Evolutionary conservation across 495 filamentous ascomycete genomes (phyloP).

Genomic region (Cercophora newfieldiana): DNA sequence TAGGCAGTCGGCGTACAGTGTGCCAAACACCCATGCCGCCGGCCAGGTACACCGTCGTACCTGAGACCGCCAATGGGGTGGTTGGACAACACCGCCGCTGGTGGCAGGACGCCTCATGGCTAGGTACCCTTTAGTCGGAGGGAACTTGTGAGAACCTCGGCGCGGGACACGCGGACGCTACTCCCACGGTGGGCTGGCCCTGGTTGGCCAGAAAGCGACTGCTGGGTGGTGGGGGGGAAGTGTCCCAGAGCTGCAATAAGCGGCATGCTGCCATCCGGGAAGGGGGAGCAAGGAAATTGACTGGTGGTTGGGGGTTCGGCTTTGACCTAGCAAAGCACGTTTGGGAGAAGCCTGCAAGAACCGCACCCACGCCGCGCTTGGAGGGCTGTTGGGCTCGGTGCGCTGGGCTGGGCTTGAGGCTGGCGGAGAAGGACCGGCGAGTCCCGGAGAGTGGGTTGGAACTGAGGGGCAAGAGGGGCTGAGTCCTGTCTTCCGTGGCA

Average conservation of each 20-base stretch:
- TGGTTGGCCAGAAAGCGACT: constrained; percentile 32
- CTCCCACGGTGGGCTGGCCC: constrained; percentile 28
- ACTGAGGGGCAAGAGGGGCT: not conserved
- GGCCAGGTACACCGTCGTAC: not conserved
- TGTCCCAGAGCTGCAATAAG: constrained; percentile 19
- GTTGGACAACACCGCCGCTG: not conserved
- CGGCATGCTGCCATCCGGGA: constrained; percentile 23
- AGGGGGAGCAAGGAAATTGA: constrained; percentile 15
- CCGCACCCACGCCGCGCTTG: not conserved
- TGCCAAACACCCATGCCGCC: not conserved
- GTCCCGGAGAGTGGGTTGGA: not conserved
- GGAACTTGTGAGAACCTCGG: constrained; percentile 15
- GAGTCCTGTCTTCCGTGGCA: not conserved
- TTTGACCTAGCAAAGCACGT: not conserved
- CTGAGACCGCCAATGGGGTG: not conserved
- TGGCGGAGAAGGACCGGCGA: not conserved
- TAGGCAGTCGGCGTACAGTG: constrained; percentile 1
- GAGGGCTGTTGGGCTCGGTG: not conserved
- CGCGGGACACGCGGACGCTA: constrained; percentile 8
- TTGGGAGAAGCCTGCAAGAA: not conserved
- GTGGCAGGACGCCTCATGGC: not conserved
- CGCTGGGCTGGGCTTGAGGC: not conserved
- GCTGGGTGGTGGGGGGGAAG: constrained; percentile 10
- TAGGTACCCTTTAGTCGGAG: constrained; percentile 11
- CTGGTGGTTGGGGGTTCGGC: constrained; percentile 18